phyloP scores from a whole-genome alignment of 139 green algal genomes.

The Chlamydomonas sphaeroides region DNA sequence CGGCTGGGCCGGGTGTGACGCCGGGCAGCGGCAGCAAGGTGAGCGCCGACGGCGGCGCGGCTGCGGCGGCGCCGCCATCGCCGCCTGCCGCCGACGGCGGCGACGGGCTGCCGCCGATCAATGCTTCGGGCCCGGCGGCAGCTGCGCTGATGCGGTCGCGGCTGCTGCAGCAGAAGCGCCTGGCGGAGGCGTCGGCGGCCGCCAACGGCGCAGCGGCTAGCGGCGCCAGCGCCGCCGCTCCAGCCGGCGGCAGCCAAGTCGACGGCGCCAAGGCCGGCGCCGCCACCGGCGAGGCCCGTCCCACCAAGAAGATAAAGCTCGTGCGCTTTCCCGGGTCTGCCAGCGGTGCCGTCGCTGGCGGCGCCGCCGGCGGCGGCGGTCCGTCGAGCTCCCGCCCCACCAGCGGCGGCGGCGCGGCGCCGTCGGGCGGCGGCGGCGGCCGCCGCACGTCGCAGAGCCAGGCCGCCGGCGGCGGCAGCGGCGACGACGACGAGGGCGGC shows the following conservation, averaged over 20 bases:
- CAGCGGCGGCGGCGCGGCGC: background rate
- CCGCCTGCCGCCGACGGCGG: background rate
- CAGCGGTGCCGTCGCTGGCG: background rate
- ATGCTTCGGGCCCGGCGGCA: constrained; percentile 1
- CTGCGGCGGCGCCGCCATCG: background rate
- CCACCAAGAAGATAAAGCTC: constrained; percentile 27
- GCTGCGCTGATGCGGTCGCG: constrained; percentile 34
- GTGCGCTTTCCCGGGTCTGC: constrained; percentile 8
- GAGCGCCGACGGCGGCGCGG: background rate
- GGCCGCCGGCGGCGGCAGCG: background rate
- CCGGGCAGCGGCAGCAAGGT: background rate
- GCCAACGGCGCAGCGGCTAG: background rate
- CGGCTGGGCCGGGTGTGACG: background rate
- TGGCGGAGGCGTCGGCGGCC: background rate
- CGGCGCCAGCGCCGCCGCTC: background rate
- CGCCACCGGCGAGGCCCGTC: background rate
- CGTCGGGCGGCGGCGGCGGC: background rate
- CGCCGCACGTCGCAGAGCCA: background rate
- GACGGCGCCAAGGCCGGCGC: background rate
- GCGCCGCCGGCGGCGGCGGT: background rate
- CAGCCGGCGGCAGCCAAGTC: background rate
- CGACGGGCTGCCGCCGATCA: background rate
- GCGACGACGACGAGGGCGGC: background rate
- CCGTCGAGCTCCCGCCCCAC: background rate
- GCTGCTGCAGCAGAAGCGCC: constrained; percentile 38